Conservation (phyloP, 2,329 filamentous ascomycete genomes). For the Curvularia eragrostidis region DNA sequence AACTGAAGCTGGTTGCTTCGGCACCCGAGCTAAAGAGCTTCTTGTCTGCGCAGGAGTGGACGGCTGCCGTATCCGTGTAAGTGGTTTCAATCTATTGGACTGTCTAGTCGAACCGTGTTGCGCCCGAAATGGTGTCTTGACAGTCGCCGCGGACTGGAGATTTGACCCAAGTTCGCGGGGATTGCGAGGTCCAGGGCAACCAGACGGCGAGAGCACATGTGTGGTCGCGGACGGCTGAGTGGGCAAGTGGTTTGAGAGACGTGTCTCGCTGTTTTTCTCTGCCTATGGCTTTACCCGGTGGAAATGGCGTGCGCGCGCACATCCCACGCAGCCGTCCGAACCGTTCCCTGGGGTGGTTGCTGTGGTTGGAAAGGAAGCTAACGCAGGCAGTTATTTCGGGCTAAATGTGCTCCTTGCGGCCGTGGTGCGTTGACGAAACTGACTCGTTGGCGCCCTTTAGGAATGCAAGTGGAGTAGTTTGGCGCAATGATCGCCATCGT, state of each 20-base stretch:
- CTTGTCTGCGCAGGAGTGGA: conserved; percentile 52
- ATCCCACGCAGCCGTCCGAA: conserved; percentile 12
- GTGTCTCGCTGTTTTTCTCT: background rate
- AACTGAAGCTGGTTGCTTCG: conserved; percentile 43
- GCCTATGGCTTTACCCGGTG: conserved; percentile 19
- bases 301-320: background rate
- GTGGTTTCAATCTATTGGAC: conserved; percentile 25
- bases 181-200: background rate
- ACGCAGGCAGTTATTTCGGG: conserved; percentile 51
- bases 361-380: conserved; percentile 33
- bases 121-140: background rate
- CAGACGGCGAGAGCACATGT: background rate
- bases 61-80: conserved; percentile 49
- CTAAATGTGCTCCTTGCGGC: conserved; percentile 51
- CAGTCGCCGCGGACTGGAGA: background rate
- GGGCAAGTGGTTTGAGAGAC: background rate
- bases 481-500: conserved; percentile 26
- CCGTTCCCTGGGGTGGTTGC: conserved; percentile 16
- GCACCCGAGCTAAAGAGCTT: conserved; percentile 44
- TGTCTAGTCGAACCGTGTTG: background rate
- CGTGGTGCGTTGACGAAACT: conserved; percentile 41
- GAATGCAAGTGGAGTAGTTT: conserved; percentile 5
- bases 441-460: conserved; percentile 11
- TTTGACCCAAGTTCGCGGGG: background rate
- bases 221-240: background rate